Conservation (phyloP, 1,284 basidiomycete genomes). For the Pyrrhoderma noxium region DNA sequence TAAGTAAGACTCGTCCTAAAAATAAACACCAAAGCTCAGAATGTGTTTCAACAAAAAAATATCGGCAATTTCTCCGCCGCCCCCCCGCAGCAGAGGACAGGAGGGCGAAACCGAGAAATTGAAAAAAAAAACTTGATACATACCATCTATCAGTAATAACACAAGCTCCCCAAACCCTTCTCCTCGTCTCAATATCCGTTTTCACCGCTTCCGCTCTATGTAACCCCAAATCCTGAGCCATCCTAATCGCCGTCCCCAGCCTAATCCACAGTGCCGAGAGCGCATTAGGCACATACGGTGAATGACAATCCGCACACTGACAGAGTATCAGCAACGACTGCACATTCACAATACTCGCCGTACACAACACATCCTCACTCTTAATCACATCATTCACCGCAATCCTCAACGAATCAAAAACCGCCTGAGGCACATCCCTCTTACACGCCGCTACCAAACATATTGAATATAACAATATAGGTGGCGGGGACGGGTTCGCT, state of each 20-base stretch:
- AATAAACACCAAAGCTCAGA: background rate
- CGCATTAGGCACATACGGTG: conserved; percentile 69
- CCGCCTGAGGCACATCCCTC: conserved; percentile 73
- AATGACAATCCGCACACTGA: conserved; percentile 75
- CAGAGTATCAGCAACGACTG: conserved; percentile 82
- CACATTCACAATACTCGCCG: conserved; percentile 80
- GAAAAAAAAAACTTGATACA: too few relatives aligned
- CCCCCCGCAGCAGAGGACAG: too few relatives aligned
- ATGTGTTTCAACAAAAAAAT: background rate
- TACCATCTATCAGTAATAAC: conserved; percentile 90
- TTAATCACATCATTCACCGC: conserved; percentile 84
- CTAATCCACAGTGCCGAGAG: conserved; percentile 73
- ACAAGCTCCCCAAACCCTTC: conserved; percentile 86
- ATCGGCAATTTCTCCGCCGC: background rate
- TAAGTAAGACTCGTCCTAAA: conserved; percentile 69
- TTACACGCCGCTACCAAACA: conserved; percentile 86
- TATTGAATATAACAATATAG: conserved; percentile 85
- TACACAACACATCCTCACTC: conserved; percentile 84
- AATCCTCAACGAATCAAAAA: conserved; percentile 80
- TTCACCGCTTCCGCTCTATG: conserved; percentile 81
- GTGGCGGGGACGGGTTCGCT: conserved; percentile 61
- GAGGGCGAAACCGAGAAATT: too few relatives aligned
- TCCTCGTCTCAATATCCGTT: conserved; percentile 71
- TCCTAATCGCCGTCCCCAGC: conserved; percentile 73
- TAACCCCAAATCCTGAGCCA: conserved; percentile 91